Base-by-base conservation (phyloP, 306 rosid species). In the Prunus davidiana region DNA sequence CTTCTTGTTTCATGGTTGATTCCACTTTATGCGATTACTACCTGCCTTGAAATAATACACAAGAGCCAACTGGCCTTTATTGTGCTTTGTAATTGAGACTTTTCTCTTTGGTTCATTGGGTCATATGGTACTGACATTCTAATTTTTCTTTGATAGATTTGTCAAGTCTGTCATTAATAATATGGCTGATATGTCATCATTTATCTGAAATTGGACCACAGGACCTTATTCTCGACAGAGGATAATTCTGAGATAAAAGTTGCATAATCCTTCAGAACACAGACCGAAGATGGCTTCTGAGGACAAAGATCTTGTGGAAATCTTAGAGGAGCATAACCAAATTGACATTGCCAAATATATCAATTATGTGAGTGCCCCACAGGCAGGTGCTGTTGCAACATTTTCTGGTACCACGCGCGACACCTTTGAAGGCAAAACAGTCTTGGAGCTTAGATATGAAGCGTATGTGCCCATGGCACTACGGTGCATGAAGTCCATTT, bases 381-480 rank as follows among this genome's bases (percentile, higher is more conserved):
- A 90, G 80, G 96, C 96, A 13, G 98, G 97, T 77, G 97, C 95
- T 1, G 83, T 94, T 69, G 89, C 97, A 69, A 94, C 98, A 61
- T 94, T 94, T 83, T 79, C 96, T 1, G 98, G 98, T 72, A 94
- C 96, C 22, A 92, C 98, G 1, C 88, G 98, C 0, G 92, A 89
- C 83, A 89, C 89, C 41, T 95, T 95, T 41, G 90, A 89, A 18
- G 96, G 96, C 22, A 92, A 89, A 84, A n/a, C 84, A 67, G 98
- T 95, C 27, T 54, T 89, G 82, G 98, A 95, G 85, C 81, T 95
- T 77, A 87, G 84, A 49, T 94, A 89, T 5, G 97, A 94, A 85
- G 93, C 96, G 14, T 92, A 89, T 71, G 86, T 87, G 71, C 96
- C 98, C 13, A 95, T 95, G 97, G 98, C 97, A 5, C 73, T 92